Conservation (phyloP, 768 basidiomycete genomes). For the Tulasnella sp. region DNA sequence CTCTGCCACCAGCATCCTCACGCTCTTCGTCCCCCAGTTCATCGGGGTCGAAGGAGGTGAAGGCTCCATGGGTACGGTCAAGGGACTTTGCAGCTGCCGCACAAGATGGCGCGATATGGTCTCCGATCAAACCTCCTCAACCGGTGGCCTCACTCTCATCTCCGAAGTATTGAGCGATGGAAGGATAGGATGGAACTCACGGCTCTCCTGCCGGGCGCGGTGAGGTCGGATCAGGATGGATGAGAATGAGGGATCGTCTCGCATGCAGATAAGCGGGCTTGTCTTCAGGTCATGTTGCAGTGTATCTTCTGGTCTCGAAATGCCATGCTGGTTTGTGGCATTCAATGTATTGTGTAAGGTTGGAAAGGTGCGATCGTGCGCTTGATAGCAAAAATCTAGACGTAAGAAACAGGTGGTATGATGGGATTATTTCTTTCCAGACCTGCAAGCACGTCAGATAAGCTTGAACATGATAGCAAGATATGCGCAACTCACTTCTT, state of each 20-base stretch:
- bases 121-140: slow-evolving; percentile 4
- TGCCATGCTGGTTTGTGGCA: too few relatives aligned
- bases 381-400: too few relatives aligned
- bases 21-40: neutral
- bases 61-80: slow-evolving; percentile 7
- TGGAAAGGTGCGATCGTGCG: too few relatives aligned
- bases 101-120: neutral
- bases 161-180: neutral
- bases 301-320: neutral
- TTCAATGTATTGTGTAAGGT: too few relatives aligned
- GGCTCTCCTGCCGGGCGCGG: neutral
- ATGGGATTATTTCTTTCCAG: slow-evolving; percentile 10
- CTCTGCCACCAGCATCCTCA: slow-evolving; percentile 5
- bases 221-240: neutral
- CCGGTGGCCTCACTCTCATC: neutral
- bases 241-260: too few relatives aligned
- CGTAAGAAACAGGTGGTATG: too few relatives aligned
- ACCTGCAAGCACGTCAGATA: neutral
- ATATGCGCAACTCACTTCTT: slow-evolving; percentile 58
- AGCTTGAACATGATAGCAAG: neutral
- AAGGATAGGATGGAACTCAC: neutral
- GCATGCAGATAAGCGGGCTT: neutral
- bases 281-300: neutral
- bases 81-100: neutral
- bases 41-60: neutral